Base-by-base conservation (phyloP, 306 rosid species). In the Cucurbita maxima region DNA sequence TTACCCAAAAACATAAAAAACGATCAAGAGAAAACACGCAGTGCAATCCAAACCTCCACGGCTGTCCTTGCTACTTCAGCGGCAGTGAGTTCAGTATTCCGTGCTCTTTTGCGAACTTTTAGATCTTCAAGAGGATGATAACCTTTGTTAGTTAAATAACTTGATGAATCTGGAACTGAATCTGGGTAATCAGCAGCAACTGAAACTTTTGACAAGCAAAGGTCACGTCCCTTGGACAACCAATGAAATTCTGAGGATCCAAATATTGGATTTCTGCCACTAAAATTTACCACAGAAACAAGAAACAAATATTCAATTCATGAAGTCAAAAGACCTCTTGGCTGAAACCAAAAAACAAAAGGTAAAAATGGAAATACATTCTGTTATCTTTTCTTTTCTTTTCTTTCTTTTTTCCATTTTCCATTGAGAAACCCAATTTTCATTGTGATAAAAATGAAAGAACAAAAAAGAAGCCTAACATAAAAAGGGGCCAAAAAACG, bases 111-210 rank as follows among this genome's bases (percentile, higher is more conserved):
- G 72, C 85, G 60, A 34, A 64, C 88, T 82, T 87, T 93, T 74
- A 93, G 55, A 60, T 90, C 96, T 87, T 93, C 98, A 53, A 93
- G 97, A 79, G 97, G 90, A 84, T 93, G 98, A 81, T 88, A 90
- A 64, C 90, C 92, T 56, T 74, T 77, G 68, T 84, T 75, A 75
- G 77, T 82, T 75, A 68, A 75, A 78, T 79, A 74, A 83, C 82
- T 84, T 58, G 96, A 87, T 8, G 96, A 88, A 83, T 93, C 97
- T 11, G 98, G 89, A 75, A 87, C 82, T 53, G 89, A 93, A 85
- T 90, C 98, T 64, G 98, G 82, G 80, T 86, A 93, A 74, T 88
- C 98, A 48, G 98, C 93, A 81, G 98, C 96, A 41, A 90, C 98
- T 45, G 82, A 80, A 83, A 85, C 90, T 90, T 86, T 93, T 83